Base-by-base conservation (phyloP, 2,329 filamentous ascomycete species). In the Cladosporium cucumerinum region DNA sequence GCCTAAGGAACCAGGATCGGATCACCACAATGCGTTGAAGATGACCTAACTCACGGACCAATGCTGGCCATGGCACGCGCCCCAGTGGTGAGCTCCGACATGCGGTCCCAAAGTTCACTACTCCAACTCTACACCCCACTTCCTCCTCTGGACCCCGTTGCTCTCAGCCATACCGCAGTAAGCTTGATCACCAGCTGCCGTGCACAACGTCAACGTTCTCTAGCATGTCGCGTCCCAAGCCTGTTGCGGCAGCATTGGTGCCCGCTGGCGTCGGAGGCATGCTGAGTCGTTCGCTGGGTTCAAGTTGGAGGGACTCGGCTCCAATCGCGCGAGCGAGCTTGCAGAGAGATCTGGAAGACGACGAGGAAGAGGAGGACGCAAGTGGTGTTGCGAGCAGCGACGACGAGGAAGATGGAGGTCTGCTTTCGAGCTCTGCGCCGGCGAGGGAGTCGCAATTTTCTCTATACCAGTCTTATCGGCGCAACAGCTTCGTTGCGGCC, bases 401-500 rank as follows among this genome's bases (percentile, higher is more conserved):
- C 11, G 43, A 59, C 6, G 57, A 66, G 18, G 58, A 46, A 11
- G 57, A 64, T 12, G 60, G 48, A 30, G 64, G 57, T 8, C 36
- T 49, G n/a, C 51, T 65, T 5, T 61, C 63, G 16, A 58, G 54
- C 26, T 68, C 65, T 34, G 63, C 65, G 18, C 67, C 58, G 14
- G 54, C 55, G 32, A 23, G 23, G 25, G 36, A 34, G 14, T 18
- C 46, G 34, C 30, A 66, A 30, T 75, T 77, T 62, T 84, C 85
- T 18, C 81, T 89, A 76, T 80, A 82, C 28, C 82, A 84, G 26
- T 86, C 86, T 23, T 96, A 94, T 78, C 87, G 90, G 64, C 85
- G 92, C 51, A 90, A 91, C 2, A 90, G 87, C 69, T 90, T 89
- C 73, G 88, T 94, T 52, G 87, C 89, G 39, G 89, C 89, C 21